Conservation (phyloP, 331 rosid genomes). For the Quercus tomentella region DNA sequence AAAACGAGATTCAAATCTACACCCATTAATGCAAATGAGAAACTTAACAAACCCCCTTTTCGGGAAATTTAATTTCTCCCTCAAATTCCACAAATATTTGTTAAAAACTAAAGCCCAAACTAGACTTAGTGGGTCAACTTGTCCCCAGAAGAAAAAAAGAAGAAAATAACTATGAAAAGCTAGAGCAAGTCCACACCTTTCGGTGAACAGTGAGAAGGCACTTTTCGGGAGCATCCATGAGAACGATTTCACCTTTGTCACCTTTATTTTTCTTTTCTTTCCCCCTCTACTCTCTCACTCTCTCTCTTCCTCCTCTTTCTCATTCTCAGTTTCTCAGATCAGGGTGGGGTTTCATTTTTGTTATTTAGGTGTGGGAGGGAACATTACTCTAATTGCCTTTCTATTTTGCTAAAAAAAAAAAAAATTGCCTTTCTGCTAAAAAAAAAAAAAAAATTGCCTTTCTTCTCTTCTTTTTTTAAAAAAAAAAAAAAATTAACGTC, state of each 20-base stretch:
- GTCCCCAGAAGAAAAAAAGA: too few relatives aligned
- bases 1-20: background rate
- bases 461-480: too few relatives aligned
- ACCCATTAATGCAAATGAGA: constrained; percentile 1
- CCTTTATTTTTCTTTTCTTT: background rate
- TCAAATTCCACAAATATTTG: background rate
- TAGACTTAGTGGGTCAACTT: constrained; percentile 15
- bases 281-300: too few relatives aligned
- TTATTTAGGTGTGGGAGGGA: too few relatives aligned
- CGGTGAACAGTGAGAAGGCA: constrained; percentile 86
- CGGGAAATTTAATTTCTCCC: background rate
- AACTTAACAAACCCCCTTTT: background rate
- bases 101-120: background rate
- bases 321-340: too few relatives aligned
- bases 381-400: too few relatives aligned
- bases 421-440: too few relatives aligned
- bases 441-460: too few relatives aligned
- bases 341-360: too few relatives aligned
- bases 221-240: constrained; percentile 75
- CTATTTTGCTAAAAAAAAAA: too few relatives aligned
- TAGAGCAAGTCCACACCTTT: constrained; percentile 25
- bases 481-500: too few relatives aligned
- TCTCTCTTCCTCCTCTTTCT: too few relatives aligned
- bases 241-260: constrained; percentile 59
- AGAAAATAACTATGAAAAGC: background rate